phyloP scores from a whole-genome alignment of 2,329 filamentous ascomycete genomes.

The Ascochyta clinopodiicola region DNA sequence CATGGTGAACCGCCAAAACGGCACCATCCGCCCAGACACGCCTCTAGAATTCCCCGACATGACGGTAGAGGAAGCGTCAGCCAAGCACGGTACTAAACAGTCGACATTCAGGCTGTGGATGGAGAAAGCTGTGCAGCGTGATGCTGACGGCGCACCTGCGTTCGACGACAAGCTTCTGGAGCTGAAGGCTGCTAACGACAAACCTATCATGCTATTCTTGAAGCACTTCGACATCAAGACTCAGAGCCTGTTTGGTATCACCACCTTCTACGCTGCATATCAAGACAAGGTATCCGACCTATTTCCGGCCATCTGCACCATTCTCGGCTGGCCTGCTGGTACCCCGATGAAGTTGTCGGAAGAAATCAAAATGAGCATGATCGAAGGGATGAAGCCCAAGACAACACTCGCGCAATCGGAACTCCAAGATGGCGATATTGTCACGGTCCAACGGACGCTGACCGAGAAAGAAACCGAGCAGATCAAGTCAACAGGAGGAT shows the following conservation, averaged over 20 bases:
- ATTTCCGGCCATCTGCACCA: conserved; percentile 74
- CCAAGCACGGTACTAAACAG: conserved; percentile 72
- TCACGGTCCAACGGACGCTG: conserved; percentile 83
- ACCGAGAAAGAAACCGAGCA: conserved; percentile 54
- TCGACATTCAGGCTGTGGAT: conserved; percentile 81
- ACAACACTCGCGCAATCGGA: conserved; percentile 88
- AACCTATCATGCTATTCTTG: conserved; percentile 81
- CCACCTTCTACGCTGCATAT: conserved; percentile 85
- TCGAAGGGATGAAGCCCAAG: conserved; percentile 91
- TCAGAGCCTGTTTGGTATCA: conserved; percentile 77
- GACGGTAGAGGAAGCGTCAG: conserved; percentile 69
- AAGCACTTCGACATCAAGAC: conserved; percentile 86
- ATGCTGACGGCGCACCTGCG: conserved; percentile 72
- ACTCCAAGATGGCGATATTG: conserved; percentile 94
- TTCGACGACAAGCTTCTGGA: conserved; percentile 72
- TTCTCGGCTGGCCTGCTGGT: conserved; percentile 86
- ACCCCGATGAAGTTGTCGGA: conserved; percentile 80
- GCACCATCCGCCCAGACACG: conserved; percentile 89
- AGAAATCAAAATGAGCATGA: conserved; percentile 98
- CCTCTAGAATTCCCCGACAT: conserved; percentile 79
- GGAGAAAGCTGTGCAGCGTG: conserved; percentile 71
- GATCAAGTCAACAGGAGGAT: conserved; percentile 52
- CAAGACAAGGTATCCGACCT: conserved; percentile 89
- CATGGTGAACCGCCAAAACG: conserved; percentile 99
- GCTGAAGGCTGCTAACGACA: conserved; percentile 57